Conservation (phyloP, 768 basidiomycete genomes). For the Pleurotus platypus region DNA sequence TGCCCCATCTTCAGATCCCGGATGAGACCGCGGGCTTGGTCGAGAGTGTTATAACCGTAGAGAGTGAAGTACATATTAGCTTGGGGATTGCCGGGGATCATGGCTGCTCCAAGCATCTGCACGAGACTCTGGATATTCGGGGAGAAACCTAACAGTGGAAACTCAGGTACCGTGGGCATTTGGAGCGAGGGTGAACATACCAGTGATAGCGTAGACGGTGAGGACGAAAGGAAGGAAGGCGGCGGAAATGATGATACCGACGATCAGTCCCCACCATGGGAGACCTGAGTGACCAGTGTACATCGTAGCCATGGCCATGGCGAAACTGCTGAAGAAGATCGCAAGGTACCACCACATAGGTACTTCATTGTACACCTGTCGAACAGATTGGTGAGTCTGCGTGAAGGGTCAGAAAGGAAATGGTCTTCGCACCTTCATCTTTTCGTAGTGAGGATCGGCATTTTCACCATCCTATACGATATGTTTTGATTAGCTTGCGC, state of each 20-base stretch:
- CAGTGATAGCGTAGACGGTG: slow-evolving; percentile 51
- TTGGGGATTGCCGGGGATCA: slow-evolving; percentile 45
- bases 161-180: background rate
- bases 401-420: slow-evolving; percentile 8
- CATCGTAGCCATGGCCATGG: slow-evolving; percentile 50
- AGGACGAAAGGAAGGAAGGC: slow-evolving; percentile 51
- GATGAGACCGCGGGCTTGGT: slow-evolving; percentile 49
- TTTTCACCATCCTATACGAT: slow-evolving; percentile 24
- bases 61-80: slow-evolving; percentile 48
- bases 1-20: slow-evolving; percentile 57
- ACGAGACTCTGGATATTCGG: slow-evolving; percentile 22
- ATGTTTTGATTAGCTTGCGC: background rate
- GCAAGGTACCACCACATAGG: slow-evolving; percentile 51
- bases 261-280: slow-evolving; percentile 58
- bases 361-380: slow-evolving; percentile 32
- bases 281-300: slow-evolving; percentile 52
- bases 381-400: background rate
- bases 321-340: slow-evolving; percentile 38
- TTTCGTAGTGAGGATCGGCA: slow-evolving; percentile 52
- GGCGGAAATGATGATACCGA: slow-evolving; percentile 47
- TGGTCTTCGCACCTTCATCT: slow-evolving; percentile 38
- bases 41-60: slow-evolving; percentile 42
- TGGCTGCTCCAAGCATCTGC: slow-evolving; percentile 46
- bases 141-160: slow-evolving; percentile 22
- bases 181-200: slow-evolving; percentile 16